Evolutionary conservation across 108 stramenopile genomes (phyloP), one percentile per base, ranked within the genome.

Genomic region (Pseudonitzschia delicatissima): DNA sequence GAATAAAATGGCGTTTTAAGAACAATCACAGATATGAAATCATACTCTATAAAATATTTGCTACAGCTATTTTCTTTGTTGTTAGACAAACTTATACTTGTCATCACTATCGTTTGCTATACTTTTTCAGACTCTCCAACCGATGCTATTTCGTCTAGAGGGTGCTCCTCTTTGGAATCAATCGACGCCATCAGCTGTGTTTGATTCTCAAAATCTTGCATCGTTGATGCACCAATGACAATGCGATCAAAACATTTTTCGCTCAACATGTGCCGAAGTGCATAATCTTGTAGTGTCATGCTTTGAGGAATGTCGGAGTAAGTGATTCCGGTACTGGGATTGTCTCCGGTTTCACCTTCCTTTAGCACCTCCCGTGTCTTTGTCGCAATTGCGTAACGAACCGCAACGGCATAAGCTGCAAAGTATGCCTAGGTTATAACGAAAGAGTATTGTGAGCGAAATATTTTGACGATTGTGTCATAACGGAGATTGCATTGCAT

Each of bases 241-340:
- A 74, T 39, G 26, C 73, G 59, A 25, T 65, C 57, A 51, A 78
- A 64, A 40, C 67, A 51, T 9, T 73, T 53, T 33, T 81, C 74
- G 26, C 78, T 49, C 49, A 88, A 47, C 45, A 90, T 42, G 36
- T 77, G 57, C 25, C 66, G 67, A 51, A 93, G 52, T 5, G 87
- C 87, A 73, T 77, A 93, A 23, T 93, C 88, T 69, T 93, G 92
- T 27, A 93, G 58, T 57, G 80, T 79, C 59, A 74, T 76, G 40
- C 77, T 73, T 18, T 70, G 67, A 21, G 87, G 83, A 45, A 88
- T 68, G 59, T 85, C 67, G 32, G 76, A 60, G 55, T 87, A 92
- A 4, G 60, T 74, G 27, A 69, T 58, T 3, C 47, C 52, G 29
- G 31, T 17, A 37, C 37, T 36, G 20, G 20, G 21, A 23, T 48